Evolutionary conservation across 2,329 filamentous ascomycete species (phyloP).

Genomic region (Plectosphaerella sp.): DNA sequence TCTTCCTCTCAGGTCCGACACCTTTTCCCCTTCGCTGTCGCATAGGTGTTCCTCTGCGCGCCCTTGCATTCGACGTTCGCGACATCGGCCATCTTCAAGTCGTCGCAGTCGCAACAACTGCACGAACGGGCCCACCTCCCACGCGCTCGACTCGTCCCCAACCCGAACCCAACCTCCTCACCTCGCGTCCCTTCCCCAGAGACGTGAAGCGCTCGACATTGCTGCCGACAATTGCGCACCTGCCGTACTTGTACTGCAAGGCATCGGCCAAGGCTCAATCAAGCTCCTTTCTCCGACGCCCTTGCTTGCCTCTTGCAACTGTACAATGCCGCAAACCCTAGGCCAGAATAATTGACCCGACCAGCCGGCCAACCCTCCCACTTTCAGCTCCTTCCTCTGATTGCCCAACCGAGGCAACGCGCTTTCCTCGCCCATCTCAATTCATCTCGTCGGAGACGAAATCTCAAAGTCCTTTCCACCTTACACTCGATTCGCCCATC

Average conservation of each 20-base stretch:
- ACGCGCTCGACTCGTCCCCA: neutral
- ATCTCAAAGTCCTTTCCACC: no score
- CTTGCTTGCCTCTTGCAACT: neutral
- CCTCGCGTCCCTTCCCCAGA: neutral
- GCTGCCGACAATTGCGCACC: neutral
- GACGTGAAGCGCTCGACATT: neutral
- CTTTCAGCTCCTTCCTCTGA: slow-evolving; percentile 2
- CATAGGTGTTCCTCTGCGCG: slow-evolving; percentile 3
- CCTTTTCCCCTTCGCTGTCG: no score
- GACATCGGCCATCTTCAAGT: slow-evolving; percentile 3
- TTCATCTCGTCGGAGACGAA: no score
- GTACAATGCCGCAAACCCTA: slow-evolving; percentile 10
- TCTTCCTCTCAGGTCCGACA: no score
- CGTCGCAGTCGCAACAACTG: neutral
- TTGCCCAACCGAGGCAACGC: no score
- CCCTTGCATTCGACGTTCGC: neutral
- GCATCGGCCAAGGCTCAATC: no score
- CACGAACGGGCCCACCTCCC: no score
- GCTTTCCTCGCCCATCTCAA: no score
- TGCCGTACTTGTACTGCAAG: neutral
- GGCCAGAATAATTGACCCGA: slow-evolving; percentile 10
- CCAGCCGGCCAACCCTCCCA: slow-evolving; percentile 2
- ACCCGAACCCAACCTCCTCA: neutral
- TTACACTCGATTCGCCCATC: no score
- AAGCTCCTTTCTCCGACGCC: neutral